These are phyloP conservation scores for Agroathelia rolfsii DNA, from an alignment of 1,284 basidiomycete species.

Conservation along the genomic window DNA sequence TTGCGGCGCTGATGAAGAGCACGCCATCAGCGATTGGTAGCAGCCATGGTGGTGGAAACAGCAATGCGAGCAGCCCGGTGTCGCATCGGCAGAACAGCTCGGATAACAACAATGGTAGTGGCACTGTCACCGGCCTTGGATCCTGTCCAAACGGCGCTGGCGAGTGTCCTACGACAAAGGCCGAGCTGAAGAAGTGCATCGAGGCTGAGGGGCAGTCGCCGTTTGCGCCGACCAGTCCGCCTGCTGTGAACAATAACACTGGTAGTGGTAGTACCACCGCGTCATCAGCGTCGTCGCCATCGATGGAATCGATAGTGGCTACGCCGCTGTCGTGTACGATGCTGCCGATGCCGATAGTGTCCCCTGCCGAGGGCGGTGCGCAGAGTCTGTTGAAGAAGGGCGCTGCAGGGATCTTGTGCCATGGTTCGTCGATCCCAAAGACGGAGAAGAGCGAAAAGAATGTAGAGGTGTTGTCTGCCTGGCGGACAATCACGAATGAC, in stretches of 20 bases:
- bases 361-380: slow-evolving; percentile 21
- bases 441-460: slow-evolving; percentile 62
- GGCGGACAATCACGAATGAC: slow-evolving; percentile 62
- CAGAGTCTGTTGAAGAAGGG: slow-evolving; percentile 19
- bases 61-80: slow-evolving; percentile 14
- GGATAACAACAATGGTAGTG: too few relatives aligned
- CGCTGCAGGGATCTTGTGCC: slow-evolving; percentile 42
- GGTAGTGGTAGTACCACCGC: slow-evolving; percentile 16
- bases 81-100: too few relatives aligned
- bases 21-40: slow-evolving; percentile 33
- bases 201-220: slow-evolving; percentile 32
- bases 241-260: too few relatives aligned
- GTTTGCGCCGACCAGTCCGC: slow-evolving; percentile 27
- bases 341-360: too few relatives aligned
- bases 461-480: slow-evolving; percentile 65
- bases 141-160: slow-evolving; percentile 18
- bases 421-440: slow-evolving; percentile 52
- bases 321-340: too few relatives aligned
- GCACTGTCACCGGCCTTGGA: slow-evolving; percentile 14
- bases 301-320: too few relatives aligned
- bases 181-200: slow-evolving; percentile 41
- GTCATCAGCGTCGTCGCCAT: too few relatives aligned
- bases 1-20: slow-evolving; percentile 31
- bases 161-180: slow-evolving; percentile 48
- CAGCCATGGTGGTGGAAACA: slow-evolving; percentile 32